Conservation (phyloP, 148 eudicot species). For the Pharnaceum exiguum region DNA sequence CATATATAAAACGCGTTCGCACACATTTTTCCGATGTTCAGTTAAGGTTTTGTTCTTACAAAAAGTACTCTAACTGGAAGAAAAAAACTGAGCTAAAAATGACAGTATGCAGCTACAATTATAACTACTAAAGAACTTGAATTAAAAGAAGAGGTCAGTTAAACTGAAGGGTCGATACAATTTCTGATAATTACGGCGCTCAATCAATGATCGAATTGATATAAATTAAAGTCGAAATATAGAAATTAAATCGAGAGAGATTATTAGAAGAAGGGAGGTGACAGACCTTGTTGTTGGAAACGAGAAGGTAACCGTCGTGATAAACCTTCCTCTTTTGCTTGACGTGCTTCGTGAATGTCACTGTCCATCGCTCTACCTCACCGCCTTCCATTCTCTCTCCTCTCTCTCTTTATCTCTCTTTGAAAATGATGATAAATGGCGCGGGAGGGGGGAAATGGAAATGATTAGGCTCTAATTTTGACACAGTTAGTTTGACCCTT, state of each 20-base stretch:
- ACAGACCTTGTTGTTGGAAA: conserved; percentile 47
- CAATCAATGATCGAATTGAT: neutral
- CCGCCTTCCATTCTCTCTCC: conserved; percentile 34
- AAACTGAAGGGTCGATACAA: neutral
- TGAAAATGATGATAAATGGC: neutral
- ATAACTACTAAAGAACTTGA: too few relatives aligned
- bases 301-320: conserved; percentile 66
- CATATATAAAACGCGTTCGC: too few relatives aligned
- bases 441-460: conserved; percentile 20
- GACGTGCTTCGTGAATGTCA: conserved; percentile 78
- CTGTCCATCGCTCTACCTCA: conserved; percentile 59
- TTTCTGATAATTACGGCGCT: neutral
- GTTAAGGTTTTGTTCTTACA: too few relatives aligned
- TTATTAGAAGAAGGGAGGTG: neutral
- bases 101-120: too few relatives aligned
- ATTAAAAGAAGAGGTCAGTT: too few relatives aligned
- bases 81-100: too few relatives aligned
- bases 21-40: too few relatives aligned
- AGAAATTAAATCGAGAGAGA: neutral
- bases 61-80: too few relatives aligned
- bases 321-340: conserved; percentile 86
- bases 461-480: too few relatives aligned
- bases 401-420: conserved; percentile 17
- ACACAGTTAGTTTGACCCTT: too few relatives aligned
- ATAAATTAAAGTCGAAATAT: neutral